These are phyloP conservation scores for Pseudopithomyces chartarum DNA, from an alignment of 2,329 filamentous ascomycete species.

Conservation along the genomic window DNA sequence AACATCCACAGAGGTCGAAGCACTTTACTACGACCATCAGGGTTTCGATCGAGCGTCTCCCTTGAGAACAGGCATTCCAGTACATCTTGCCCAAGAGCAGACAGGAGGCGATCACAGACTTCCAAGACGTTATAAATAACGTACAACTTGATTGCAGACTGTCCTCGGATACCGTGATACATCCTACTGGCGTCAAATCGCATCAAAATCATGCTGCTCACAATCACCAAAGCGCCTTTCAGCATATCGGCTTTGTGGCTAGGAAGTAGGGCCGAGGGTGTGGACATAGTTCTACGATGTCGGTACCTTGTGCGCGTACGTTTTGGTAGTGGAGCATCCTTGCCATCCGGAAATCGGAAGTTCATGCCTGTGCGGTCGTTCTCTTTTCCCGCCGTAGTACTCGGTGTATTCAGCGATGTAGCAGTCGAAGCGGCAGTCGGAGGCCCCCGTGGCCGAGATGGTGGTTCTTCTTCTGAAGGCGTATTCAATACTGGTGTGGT, in stretches of 20 bases:
- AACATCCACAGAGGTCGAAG: slow-evolving; percentile 91
- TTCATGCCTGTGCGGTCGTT: slow-evolving; percentile 25
- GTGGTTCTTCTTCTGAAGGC: slow-evolving; percentile 34
- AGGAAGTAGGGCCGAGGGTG: slow-evolving; percentile 80
- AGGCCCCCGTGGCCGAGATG: slow-evolving; percentile 29
- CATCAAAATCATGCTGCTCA: slow-evolving; percentile 84
- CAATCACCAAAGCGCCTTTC: slow-evolving; percentile 85
- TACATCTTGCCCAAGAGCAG: slow-evolving; percentile 92
- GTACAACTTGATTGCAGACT: slow-evolving; percentile 97
- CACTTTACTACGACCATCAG: slow-evolving; percentile 88
- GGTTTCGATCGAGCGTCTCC: slow-evolving; percentile 86
- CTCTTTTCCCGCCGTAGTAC: slow-evolving; percentile 27
- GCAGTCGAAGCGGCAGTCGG: slow-evolving; percentile 21
- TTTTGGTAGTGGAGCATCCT: slow-evolving; percentile 32
- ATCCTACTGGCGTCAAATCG: slow-evolving; percentile 93
- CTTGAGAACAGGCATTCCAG: slow-evolving; percentile 93
- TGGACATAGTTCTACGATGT: slow-evolving; percentile 80
- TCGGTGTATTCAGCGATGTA: slow-evolving; percentile 16
- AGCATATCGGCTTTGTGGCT: slow-evolving; percentile 95
- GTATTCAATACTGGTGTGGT: slow-evolving; percentile 29
- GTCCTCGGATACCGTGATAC: slow-evolving; percentile 96
- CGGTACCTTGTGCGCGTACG: slow-evolving; percentile 44
- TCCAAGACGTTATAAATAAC: slow-evolving; percentile 99
- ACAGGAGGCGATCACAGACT: slow-evolving; percentile 85
- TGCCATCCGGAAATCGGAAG: slow-evolving; percentile 34